Percentiles rank a stretch among this genome's conserved stretches.
Conservation (phyloP, 331 rosid species). For the Rhamnella rubrinervis region DNA sequence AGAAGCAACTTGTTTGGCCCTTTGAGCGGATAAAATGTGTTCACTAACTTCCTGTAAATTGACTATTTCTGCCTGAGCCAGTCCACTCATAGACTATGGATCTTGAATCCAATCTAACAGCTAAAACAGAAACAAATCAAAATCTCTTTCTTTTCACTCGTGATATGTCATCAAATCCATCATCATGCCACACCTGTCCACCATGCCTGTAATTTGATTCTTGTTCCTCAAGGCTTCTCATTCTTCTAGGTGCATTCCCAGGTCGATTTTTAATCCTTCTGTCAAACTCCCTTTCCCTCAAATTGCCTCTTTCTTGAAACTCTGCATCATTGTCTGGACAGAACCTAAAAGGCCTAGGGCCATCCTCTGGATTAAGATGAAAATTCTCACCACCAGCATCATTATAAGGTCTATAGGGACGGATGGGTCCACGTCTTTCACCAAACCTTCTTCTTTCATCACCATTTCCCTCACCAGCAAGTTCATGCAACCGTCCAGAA, state of each 20-base stretch:
- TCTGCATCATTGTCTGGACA: slow-evolving; percentile 57
- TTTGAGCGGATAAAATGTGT: neutral
- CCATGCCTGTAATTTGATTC: slow-evolving; percentile 67
- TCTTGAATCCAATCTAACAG: slow-evolving; percentile 13
- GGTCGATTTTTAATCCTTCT: slow-evolving; percentile 64
- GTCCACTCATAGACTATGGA: neutral
- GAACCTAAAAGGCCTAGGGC: slow-evolving; percentile 61
- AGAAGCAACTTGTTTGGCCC: neutral
- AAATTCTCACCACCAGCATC: slow-evolving; percentile 55
- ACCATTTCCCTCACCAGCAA: slow-evolving; percentile 57
- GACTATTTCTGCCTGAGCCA: slow-evolving; percentile 1
- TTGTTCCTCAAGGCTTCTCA: slow-evolving; percentile 70
- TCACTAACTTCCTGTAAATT: neutral
- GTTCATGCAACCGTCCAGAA: slow-evolving; percentile 56
- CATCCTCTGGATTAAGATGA: slow-evolving; percentile 60
- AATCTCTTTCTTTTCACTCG: slow-evolving; percentile 48
- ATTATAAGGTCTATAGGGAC: slow-evolving; percentile 67
- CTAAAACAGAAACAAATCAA: slow-evolving; percentile 20
- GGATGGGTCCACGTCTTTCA: slow-evolving; percentile 71
- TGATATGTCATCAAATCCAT: slow-evolving; percentile 43
- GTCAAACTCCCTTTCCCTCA: slow-evolving; percentile 72
- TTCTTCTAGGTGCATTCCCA: slow-evolving; percentile 60
- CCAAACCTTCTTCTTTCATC: slow-evolving; percentile 77
- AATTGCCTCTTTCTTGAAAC: slow-evolving; percentile 71
- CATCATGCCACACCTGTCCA: slow-evolving; percentile 73